phyloP scores from a whole-genome alignment of 352 stramenopile species.

The Phytopythium aichiense region DNA sequence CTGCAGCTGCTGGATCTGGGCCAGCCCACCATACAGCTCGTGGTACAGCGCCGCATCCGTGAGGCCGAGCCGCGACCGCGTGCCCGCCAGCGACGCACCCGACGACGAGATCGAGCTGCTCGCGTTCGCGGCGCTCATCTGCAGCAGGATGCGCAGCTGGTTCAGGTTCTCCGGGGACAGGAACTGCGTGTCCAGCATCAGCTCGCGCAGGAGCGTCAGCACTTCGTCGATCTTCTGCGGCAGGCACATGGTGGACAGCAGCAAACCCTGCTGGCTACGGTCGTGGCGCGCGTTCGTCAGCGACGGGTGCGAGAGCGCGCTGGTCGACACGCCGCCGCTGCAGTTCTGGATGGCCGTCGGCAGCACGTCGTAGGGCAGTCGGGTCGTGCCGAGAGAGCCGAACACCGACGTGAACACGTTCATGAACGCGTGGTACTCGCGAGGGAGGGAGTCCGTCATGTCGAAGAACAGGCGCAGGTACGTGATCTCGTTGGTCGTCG shows the following conservation, averaged over 20 bases:
- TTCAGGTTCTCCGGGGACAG: constrained; percentile 59
- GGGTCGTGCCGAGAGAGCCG: constrained; percentile 66
- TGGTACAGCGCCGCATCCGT: constrained; percentile 49
- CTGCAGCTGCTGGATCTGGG: constrained; percentile 74
- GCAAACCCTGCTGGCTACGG: constrained; percentile 48
- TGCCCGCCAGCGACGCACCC: constrained; percentile 53
- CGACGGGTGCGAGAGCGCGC: constrained; percentile 46
- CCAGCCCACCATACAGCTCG: constrained; percentile 69
- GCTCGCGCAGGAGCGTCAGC: constrained; percentile 46
- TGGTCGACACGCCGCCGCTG: constrained; percentile 71
- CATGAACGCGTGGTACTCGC: constrained; percentile 61
- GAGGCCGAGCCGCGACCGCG: constrained; percentile 52
- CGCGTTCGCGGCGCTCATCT: constrained; percentile 62
- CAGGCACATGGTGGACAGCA: constrained; percentile 66
- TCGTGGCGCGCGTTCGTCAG: constrained; percentile 35
- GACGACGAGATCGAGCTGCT: constrained; percentile 72
- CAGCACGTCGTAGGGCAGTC: constrained; percentile 58
- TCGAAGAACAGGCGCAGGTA: constrained; percentile 79
- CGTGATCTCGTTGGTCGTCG: constrained; percentile 81
- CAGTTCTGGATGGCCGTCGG: constrained; percentile 74
- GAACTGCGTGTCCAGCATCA: constrained; percentile 79
- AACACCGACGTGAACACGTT: constrained; percentile 71
- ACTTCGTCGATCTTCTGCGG: constrained; percentile 71
- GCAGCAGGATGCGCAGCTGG: constrained; percentile 69
- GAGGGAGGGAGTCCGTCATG: constrained; percentile 33